Evolutionary conservation across 2,329 filamentous ascomycete genomes (phyloP), one percentile per base, ranked within the genome.

Genomic region (Ophidiomyces ophidiicola): DNA sequence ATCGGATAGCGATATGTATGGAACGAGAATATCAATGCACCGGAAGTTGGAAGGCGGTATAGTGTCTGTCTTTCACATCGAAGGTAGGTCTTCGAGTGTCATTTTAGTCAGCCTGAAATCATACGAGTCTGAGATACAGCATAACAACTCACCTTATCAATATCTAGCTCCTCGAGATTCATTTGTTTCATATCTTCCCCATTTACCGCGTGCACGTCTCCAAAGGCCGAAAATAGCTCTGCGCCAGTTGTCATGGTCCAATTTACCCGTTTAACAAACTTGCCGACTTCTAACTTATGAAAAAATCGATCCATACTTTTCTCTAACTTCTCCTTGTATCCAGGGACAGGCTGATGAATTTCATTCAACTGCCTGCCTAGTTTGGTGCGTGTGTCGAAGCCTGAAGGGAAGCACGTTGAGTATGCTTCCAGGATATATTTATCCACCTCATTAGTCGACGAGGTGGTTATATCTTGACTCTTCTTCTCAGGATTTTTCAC

Each of bases 271-370:
- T 67, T 67, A 1, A 79, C 71, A 8, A 70, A 62, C 45, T 62
- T 68, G 1, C 74, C 74, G 0, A 66, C 60, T 7, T 70, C 66
- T 0, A 79, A 34, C 8, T 55, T 53, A 1, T 68, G 63, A 51
- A 79, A 78, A 56, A 73, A 78, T 1, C 71, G 59, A 50, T 80
- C 74, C 75, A 79, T 79, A 36, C 63, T 69, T 35, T 60, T 66
- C 48, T 71, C 70, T 0, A 80, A 48, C 49, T 75, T 78, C 32
- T 62, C 54, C 21, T 51, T 57, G 50, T 79, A 79, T 5, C 67
- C 64, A 0, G 75, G 75, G 0, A 79, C 73, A 0, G 74, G 74
- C 0, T 33, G 53, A 50, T 80, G 76, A 46, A 80, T 78, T 19
- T 65, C 62, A 0, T 66, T 58, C 0, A 79, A 59, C 0, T 62